These are phyloP conservation scores for Cornus controversa DNA, from an alignment of 148 eudicot genomes.

Conservation along the genomic window DNA sequence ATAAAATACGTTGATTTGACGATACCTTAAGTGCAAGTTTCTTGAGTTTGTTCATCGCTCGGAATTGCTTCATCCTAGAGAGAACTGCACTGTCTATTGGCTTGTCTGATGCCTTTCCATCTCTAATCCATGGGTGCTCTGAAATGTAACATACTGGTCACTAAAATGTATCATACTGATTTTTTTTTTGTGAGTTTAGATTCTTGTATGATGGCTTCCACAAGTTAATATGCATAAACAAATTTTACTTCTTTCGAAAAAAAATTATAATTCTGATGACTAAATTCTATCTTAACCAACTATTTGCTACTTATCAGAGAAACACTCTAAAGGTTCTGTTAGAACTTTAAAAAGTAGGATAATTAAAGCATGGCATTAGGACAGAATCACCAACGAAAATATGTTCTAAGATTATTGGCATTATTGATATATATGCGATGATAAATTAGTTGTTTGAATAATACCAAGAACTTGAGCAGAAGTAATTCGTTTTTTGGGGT, in stretches of 20 bases:
- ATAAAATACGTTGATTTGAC: neutral
- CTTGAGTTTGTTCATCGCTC: constrained; percentile 97
- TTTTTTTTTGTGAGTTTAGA: neutral
- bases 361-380: neutral
- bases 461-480: constrained; percentile 85
- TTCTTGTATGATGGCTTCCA: neutral
- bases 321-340: too few relatives aligned
- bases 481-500: constrained; percentile 79
- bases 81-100: constrained; percentile 95
- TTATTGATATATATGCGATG: neutral
- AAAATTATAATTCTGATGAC: neutral
- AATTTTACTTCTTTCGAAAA: neutral
- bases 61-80: constrained; percentile 91
- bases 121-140: constrained; percentile 96
- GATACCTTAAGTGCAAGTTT: constrained; percentile 88
- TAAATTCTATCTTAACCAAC: neutral
- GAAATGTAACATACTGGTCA: neutral
- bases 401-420: neutral
- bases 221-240: neutral
- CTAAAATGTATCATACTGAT: too few relatives aligned
- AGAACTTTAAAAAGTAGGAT: too few relatives aligned
- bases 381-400: neutral
- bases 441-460: neutral
- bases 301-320: neutral
- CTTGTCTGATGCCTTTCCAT: constrained; percentile 87